Conservation (phyloP, 1,284 basidiomycete species). For the Leccinum solheimii region DNA sequence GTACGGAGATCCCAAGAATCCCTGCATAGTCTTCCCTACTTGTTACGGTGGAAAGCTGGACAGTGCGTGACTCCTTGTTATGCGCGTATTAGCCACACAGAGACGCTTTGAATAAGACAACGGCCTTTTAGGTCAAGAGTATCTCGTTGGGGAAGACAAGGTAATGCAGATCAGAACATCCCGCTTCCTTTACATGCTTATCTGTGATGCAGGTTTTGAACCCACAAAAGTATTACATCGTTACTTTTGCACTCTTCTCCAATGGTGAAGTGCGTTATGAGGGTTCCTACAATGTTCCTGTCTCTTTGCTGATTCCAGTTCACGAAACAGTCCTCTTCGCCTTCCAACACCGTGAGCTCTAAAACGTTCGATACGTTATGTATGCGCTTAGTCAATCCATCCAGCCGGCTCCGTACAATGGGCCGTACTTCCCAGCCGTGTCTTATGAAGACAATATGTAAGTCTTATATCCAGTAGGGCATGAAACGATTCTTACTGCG, state of each 20-base stretch:
- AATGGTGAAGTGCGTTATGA: constrained; percentile 52
- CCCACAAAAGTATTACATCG: constrained; percentile 52
- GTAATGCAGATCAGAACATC: constrained; percentile 21
- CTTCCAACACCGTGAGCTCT: constrained; percentile 26
- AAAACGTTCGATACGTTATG: not conserved
- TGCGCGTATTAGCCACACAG: not conserved
- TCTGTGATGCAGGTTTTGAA: constrained; percentile 42
- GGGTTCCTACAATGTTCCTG: not conserved
- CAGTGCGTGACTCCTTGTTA: constrained; percentile 25
- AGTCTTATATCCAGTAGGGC: constrained; percentile 17
- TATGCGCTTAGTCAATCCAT: constrained; percentile 3
- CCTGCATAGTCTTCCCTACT: constrained; percentile 43
- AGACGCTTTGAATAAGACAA: constrained; percentile 15
- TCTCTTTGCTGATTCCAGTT: not conserved
- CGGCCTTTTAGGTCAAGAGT: constrained; percentile 45
- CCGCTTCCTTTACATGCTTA: not conserved
- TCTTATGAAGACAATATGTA: constrained; percentile 63
- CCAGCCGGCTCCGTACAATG: constrained; percentile 49
- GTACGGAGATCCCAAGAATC: constrained; percentile 37
- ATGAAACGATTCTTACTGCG: not conserved
- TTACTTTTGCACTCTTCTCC: constrained; percentile 58
- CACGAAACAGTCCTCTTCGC: constrained; percentile 11
- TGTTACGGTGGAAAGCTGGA: constrained; percentile 40
- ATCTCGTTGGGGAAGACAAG: constrained; percentile 54
- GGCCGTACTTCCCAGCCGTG: constrained; percentile 48